These are phyloP conservation scores for Allomyces arbusculus DNA, from an alignment of 192 early-diverging fungal genomes.

Conservation along the genomic window DNA sequence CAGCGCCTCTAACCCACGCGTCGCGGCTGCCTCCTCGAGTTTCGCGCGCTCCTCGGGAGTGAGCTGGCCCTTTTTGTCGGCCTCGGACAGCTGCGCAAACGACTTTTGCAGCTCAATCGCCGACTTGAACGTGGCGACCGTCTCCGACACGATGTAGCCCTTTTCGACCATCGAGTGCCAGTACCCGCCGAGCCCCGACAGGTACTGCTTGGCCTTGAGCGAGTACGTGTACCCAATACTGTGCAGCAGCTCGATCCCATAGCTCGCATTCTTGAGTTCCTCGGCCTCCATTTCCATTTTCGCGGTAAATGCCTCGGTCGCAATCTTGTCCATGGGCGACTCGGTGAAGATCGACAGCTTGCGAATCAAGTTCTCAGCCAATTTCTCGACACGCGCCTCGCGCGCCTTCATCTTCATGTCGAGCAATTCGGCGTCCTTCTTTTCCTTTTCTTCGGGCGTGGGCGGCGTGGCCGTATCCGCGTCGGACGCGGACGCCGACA, in stretches of 20 bases:
- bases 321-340: constrained; percentile 24
- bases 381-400: constrained; percentile 43
- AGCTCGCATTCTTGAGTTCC: constrained; percentile 67
- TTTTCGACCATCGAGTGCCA: constrained; percentile 20
- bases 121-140: constrained; percentile 72
- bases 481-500: constrained; percentile 37
- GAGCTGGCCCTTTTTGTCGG: constrained; percentile 60
- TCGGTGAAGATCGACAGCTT: constrained; percentile 66
- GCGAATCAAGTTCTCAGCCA: constrained; percentile 46
- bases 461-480: constrained; percentile 16
- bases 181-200: constrained; percentile 18
- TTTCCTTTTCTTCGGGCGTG: constrained; percentile 23
- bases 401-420: constrained; percentile 16
- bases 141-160: constrained; percentile 52
- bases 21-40: constrained; percentile 4
- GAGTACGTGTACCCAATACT: constrained; percentile 81
- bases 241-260: constrained; percentile 83
- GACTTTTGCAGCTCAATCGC: constrained; percentile 83
- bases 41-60: constrained; percentile 23
- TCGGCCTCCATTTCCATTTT: constrained; percentile 62
- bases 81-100: constrained; percentile 71
- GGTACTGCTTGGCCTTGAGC: constrained; percentile 69
- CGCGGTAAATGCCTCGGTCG: constrained; percentile 43
- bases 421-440: constrained; percentile 35
- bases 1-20: constrained; percentile 40